Conservation (phyloP, 345 rosid species). For the Moricandia moricandioides region DNA sequence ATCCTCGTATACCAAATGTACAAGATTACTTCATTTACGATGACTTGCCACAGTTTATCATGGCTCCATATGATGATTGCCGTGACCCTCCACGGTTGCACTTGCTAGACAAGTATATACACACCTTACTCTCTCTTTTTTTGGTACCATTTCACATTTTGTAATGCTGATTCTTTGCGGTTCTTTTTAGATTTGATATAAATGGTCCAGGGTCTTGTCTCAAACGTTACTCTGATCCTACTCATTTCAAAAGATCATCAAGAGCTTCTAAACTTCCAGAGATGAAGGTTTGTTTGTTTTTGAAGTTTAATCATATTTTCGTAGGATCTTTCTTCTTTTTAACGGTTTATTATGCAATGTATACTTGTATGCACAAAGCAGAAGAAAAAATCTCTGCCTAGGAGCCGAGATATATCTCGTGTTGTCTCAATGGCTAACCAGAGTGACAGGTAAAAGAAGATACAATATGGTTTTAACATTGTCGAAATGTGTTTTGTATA, state of each 20-base stretch:
- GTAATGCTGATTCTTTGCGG: slow-evolving; percentile 17
- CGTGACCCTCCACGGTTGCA: slow-evolving; percentile 74
- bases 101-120: slow-evolving; percentile 75
- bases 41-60: slow-evolving; percentile 75
- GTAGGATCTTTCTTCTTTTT: background rate
- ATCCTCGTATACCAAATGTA: slow-evolving; percentile 60
- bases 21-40: slow-evolving; percentile 74
- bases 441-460: slow-evolving; percentile 21
- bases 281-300: slow-evolving; percentile 57
- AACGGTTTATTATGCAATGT: background rate
- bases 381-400: slow-evolving; percentile 24
- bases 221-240: slow-evolving; percentile 85
- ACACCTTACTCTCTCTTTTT: background rate
- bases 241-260: slow-evolving; percentile 66
- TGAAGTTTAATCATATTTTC: background rate
- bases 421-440: slow-evolving; percentile 26
- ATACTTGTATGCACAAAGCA: slow-evolving; percentile 11
- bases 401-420: slow-evolving; percentile 12
- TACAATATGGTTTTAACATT: background rate
- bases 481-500: slow-evolving; percentile 8
- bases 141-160: background rate
- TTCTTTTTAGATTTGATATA: slow-evolving; percentile 67
- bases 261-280: slow-evolving; percentile 52
- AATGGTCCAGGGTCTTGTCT: slow-evolving; percentile 93
- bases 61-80: slow-evolving; percentile 86